Conservation (phyloP, 768 basidiomycete species). For the Sarcomyxa edulis region DNA sequence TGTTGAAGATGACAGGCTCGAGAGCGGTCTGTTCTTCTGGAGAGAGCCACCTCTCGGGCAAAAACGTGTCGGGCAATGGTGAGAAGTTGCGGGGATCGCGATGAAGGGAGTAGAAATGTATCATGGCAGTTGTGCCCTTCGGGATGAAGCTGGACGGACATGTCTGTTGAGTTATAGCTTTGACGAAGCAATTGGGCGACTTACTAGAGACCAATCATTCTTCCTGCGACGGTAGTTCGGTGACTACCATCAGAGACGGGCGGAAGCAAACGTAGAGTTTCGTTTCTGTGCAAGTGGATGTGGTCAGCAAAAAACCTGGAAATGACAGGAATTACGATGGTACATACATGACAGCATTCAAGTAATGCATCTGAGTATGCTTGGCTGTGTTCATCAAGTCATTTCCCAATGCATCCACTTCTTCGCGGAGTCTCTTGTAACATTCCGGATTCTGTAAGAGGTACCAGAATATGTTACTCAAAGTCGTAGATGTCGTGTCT, state of each 20-base stretch:
- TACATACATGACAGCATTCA: constrained; percentile 27
- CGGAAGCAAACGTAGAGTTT: constrained; percentile 40
- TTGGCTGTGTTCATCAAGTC: constrained; percentile 15
- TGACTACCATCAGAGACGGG: constrained; percentile 19
- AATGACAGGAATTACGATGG: no score
- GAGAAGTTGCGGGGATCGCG: constrained; percentile 41
- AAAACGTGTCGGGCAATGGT: constrained; percentile 29
- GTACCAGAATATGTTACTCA: constrained; percentile 33
- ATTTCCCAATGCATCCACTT: constrained; percentile 32
- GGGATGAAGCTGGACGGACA: constrained; percentile 29
- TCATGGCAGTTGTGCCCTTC: constrained; percentile 34
- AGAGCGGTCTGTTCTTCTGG: constrained; percentile 19
- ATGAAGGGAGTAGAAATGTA: constrained; percentile 37
- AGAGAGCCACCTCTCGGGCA: constrained; percentile 42
- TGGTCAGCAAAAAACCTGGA: no score
- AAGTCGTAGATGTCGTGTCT: constrained; percentile 38
- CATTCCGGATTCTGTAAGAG: constrained; percentile 31
- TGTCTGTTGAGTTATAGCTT: not conserved
- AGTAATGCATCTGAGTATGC: constrained; percentile 19
- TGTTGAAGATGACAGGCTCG: constrained; percentile 11
- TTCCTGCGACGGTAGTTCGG: not conserved
- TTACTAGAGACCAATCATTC: constrained; percentile 2
- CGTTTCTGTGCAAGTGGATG: constrained; percentile 38
- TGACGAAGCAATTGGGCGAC: not conserved
- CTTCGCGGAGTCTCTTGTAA: constrained; percentile 30